Conservation (phyloP, 2,329 filamentous ascomycete genomes). For the Bipolaris victoriae region DNA sequence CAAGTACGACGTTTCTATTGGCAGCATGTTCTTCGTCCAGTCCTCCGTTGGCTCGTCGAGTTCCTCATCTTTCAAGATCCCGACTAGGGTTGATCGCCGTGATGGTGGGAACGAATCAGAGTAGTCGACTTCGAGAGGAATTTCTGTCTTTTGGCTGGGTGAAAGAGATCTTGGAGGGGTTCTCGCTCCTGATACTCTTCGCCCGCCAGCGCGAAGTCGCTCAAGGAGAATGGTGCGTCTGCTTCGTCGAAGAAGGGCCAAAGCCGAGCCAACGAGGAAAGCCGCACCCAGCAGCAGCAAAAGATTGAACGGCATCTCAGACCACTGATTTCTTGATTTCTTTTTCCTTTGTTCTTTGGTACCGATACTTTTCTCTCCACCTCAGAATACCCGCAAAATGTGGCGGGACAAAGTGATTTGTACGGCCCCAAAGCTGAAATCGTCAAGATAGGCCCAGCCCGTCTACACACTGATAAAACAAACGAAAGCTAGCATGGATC, state of each 20-base stretch:
- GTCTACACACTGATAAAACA: background rate
- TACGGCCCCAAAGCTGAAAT: background rate
- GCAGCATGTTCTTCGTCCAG: constrained; percentile 34
- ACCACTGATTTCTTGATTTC: background rate
- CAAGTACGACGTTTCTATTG: constrained; percentile 34
- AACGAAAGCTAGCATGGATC: background rate
- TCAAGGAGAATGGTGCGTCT: constrained; percentile 51
- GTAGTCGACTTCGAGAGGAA: constrained; percentile 48
- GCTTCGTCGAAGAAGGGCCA: constrained; percentile 42
- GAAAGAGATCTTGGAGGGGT: constrained; percentile 62
- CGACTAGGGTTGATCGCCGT: constrained; percentile 55
- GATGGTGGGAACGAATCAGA: constrained; percentile 60
- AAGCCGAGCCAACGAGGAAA: constrained; percentile 37
- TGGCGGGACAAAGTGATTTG: background rate
- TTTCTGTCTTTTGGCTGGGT: constrained; percentile 51
- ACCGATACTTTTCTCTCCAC: background rate
- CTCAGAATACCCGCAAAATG: background rate
- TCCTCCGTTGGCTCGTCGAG: constrained; percentile 29
- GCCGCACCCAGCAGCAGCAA: constrained; percentile 39
- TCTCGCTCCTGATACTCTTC: constrained; percentile 55
- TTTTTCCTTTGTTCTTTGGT: background rate
- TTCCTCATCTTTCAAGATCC: constrained; percentile 33
- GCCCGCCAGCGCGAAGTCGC: constrained; percentile 49
- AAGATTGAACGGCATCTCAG: constrained; percentile 29
- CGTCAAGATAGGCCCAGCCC: background rate